Conservation (phyloP, 306 rosid genomes). For the Cicer arietinum region DNA sequence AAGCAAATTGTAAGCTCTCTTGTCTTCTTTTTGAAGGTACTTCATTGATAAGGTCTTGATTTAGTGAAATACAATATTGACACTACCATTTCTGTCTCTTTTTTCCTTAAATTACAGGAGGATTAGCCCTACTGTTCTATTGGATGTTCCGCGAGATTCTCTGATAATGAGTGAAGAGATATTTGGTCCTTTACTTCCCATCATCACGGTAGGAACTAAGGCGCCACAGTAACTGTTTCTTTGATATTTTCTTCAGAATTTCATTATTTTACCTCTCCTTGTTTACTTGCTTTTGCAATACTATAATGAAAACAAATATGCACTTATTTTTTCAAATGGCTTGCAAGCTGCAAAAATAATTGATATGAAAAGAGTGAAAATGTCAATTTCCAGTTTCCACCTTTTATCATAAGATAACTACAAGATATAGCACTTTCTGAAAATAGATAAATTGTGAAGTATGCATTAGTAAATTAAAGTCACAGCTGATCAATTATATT, state of each 20-base stretch:
- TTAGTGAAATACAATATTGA: conserved; percentile 35
- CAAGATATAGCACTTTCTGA: conserved; percentile 1
- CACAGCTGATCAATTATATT: neutral
- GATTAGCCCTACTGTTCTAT: conserved; percentile 89
- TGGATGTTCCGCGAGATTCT: conserved; percentile 83
- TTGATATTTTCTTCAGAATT: neutral
- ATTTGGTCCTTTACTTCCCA: conserved; percentile 97
- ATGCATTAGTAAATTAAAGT: neutral
- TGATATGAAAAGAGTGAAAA: conserved; percentile 14
- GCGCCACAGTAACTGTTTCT: conserved; percentile 1
- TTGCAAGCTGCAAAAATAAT: conserved; percentile 15
- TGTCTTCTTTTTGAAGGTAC: neutral
- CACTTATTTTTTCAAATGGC: conserved; percentile 4
- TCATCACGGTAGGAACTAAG: conserved; percentile 69
- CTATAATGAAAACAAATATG: conserved; percentile 8
- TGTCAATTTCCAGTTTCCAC: neutral
- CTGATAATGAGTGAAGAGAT: conserved; percentile 89
- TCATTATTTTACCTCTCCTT: neutral
- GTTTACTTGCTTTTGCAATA: conserved; percentile 13
- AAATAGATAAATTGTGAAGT: conserved; percentile 30
- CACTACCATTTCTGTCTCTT: conserved; percentile 24
- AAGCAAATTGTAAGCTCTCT: conserved; percentile 73
- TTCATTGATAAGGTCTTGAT: conserved; percentile 25
- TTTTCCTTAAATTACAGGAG: conserved; percentile 57
- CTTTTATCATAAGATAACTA: neutral